Conservation (phyloP, 1,139 yeast genomes). For the Zhuliangozyma blackwelliae region DNA sequence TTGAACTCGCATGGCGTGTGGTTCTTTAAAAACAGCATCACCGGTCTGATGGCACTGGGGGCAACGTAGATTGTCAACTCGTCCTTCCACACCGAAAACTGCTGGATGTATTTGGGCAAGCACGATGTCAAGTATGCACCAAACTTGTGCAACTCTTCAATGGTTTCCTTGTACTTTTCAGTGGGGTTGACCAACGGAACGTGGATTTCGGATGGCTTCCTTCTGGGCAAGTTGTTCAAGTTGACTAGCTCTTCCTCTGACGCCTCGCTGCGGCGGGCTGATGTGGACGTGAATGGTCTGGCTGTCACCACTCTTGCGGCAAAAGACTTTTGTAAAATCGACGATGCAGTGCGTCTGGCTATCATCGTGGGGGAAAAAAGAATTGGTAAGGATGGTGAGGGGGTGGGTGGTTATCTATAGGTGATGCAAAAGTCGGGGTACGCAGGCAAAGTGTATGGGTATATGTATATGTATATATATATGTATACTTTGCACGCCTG, state of each 20-base stretch:
- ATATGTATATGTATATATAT: too few species aligned
- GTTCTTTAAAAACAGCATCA: constrained; percentile 63
- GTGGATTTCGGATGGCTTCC: constrained; percentile 26
- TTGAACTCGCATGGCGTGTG: constrained; percentile 83
- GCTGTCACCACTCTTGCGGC: too few species aligned
- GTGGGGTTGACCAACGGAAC: constrained; percentile 75
- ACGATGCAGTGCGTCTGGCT: too few species aligned
- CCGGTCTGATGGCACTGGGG: constrained; percentile 71
- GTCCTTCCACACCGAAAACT: constrained; percentile 87
- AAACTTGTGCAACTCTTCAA: constrained; percentile 76
- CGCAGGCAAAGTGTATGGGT: too few species aligned
- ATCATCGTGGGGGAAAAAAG: too few species aligned
- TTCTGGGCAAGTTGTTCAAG: constrained; percentile 39
- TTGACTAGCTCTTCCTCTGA: constrained; percentile 31
- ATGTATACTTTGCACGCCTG: too few species aligned
- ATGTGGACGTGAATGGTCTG: constrained; percentile 10
- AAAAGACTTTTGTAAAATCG: too few species aligned
- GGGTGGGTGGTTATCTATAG: too few species aligned
- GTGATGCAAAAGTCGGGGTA: too few species aligned
- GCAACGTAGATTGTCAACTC: constrained; percentile 76
- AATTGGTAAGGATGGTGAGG: too few species aligned
- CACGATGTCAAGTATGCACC: constrained; percentile 77
- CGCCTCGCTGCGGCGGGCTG: constrained; percentile 8
- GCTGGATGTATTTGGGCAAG: constrained; percentile 78
- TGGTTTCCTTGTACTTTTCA: constrained; percentile 64